Percentiles rank a stretch among this genome's conserved stretches.
Evolutionary conservation across 1,284 basidiomycete genomes (phyloP).

Genomic region (Ceratobasidium sp.): DNA sequence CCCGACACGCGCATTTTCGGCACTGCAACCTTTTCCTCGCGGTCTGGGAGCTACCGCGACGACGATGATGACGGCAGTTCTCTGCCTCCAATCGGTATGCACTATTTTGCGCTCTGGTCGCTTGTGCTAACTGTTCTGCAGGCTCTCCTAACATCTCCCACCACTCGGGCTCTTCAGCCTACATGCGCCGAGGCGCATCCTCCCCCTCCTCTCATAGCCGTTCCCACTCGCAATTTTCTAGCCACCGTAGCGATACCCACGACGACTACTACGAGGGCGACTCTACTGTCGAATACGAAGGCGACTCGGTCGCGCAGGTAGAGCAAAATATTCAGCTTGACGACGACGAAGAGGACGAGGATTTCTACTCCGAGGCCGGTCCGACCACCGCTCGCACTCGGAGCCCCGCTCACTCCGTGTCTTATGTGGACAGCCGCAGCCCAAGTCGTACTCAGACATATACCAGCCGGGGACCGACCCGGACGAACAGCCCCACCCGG

Average conservation of each 20-base stretch:
- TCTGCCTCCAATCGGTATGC: constrained; percentile 18
- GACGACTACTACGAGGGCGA: constrained; percentile 39
- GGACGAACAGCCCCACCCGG: constrained; percentile 10
- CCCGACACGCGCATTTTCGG: constrained; percentile 13
- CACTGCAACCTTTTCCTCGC: constrained; percentile 30
- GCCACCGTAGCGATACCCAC: background rate
- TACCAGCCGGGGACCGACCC: background rate
- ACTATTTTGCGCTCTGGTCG: too few relatives aligned
- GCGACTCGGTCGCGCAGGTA: constrained; percentile 39
- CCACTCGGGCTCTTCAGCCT: constrained; percentile 16
- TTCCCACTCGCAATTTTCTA: constrained; percentile 19
- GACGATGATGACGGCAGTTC: constrained; percentile 34
- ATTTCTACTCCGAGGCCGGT: constrained; percentile 34
- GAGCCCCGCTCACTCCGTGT: constrained; percentile 1
- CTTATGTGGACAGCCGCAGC: constrained; percentile 21
- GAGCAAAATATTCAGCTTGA: constrained; percentile 32
- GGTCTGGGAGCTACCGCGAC: constrained; percentile 25
- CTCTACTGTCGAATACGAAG: constrained; percentile 37
- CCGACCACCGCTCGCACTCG: constrained; percentile 27
- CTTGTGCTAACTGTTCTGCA: background rate
- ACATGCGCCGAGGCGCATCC: constrained; percentile 10
- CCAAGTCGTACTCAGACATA: constrained; percentile 16
- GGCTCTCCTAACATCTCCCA: constrained; percentile 22
- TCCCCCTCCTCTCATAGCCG: constrained; percentile 16
- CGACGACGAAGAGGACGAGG: constrained; percentile 42